Evolutionary conservation across 495 filamentous ascomycete genomes (phyloP).

Genomic region (Pyronema omphalodes): DNA sequence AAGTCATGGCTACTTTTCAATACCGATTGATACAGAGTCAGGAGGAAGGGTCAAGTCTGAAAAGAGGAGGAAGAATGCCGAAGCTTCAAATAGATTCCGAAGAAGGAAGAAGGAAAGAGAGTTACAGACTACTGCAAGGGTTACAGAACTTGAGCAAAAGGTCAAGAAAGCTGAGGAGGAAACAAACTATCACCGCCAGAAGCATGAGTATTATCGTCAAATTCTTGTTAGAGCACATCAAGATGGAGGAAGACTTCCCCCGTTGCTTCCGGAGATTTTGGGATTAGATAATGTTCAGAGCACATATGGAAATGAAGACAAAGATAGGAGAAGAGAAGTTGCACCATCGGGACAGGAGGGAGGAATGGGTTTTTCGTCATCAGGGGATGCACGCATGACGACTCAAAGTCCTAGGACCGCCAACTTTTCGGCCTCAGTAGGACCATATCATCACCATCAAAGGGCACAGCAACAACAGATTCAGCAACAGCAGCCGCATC

Average conservation of each 20-base stretch:
- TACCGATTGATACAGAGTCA: constrained; percentile 58
- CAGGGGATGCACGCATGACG: not conserved
- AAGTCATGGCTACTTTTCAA: constrained; percentile 27
- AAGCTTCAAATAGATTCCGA: constrained; percentile 76
- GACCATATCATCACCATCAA: not conserved
- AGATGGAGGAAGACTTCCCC: not conserved
- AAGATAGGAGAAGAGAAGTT: not conserved
- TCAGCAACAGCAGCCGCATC: constrained; percentile 14
- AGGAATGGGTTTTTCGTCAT: not conserved
- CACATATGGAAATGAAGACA: not conserved
- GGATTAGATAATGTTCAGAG: not conserved
- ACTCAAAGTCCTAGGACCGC: not conserved
- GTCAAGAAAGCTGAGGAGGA: constrained; percentile 42
- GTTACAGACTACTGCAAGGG: constrained; percentile 47
- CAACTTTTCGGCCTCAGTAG: not conserved
- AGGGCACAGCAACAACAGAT: constrained; percentile 1
- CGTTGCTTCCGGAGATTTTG: not conserved
- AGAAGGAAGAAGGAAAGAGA: constrained; percentile 81
- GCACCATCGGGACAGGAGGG: not conserved
- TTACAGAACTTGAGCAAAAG: constrained; percentile 45
- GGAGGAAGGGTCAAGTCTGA: constrained; percentile 75
- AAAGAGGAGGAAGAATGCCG: constrained; percentile 84
- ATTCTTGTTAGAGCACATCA: not conserved
- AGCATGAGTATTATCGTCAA: constrained; percentile 27
- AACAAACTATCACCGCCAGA: constrained; percentile 28